Percentiles rank a stretch among this genome's conserved stretches.
phyloP scores from a whole-genome alignment of 2,329 filamentous ascomycete genomes.

The Calonectria pauciramosa region DNA sequence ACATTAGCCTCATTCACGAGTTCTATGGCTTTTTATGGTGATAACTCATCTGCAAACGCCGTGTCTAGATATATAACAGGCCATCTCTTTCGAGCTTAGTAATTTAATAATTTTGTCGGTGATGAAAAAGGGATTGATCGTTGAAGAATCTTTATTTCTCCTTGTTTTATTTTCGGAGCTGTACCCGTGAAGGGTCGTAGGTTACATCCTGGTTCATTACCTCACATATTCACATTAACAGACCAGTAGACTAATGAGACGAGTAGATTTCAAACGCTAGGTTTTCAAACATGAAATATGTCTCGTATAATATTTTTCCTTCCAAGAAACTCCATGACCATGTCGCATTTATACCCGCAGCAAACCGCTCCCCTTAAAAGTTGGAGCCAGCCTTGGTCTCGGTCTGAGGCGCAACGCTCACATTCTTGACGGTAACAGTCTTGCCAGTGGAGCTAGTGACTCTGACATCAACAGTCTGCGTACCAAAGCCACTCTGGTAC shows the following conservation, averaged over 20 bases:
- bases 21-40: no score
- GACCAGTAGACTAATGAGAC: background rate
- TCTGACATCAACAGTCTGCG: conserved; percentile 65
- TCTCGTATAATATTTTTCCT: background rate
- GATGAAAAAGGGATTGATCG: no score
- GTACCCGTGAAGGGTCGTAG: no score
- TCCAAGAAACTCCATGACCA: background rate
- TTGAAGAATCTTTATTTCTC: no score
- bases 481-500: conserved; percentile 69
- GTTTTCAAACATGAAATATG: background rate
- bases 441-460: conserved; percentile 68
- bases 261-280: background rate
- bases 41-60: no score
- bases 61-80: no score
- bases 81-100: no score
- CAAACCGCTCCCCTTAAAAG: conserved; percentile 40
- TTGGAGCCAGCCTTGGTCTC: conserved; percentile 49
- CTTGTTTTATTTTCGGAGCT: no score
- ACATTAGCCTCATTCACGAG: no score
- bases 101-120: no score
- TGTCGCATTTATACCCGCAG: background rate
- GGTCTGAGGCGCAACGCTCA: conserved; percentile 56
- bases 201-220: no score
- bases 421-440: conserved; percentile 64
- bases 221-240: no score